Conservation (phyloP, 768 basidiomycete species). For the Suillus cothurnatus region DNA sequence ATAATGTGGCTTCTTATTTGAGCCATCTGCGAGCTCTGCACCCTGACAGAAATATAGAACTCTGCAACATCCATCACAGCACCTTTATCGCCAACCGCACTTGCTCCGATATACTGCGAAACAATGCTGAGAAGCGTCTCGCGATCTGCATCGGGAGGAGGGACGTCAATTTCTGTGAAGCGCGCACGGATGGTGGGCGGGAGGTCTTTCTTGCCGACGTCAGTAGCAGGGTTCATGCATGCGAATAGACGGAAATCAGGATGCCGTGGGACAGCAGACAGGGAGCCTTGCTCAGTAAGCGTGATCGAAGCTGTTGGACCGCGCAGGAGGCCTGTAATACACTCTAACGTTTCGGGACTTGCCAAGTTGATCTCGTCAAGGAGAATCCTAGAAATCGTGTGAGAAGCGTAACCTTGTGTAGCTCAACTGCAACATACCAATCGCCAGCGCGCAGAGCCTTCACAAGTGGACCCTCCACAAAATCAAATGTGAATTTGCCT, state of each 20-base stretch:
- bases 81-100: constrained; percentile 81
- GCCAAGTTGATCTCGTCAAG: constrained; percentile 97
- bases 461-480: constrained; percentile 95
- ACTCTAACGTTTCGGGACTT: constrained; percentile 91
- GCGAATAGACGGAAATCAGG: constrained; percentile 96
- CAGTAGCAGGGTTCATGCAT: constrained; percentile 99
- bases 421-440: constrained; percentile 61
- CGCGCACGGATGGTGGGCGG: constrained; percentile 86
- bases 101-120: constrained; percentile 83
- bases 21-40: constrained; percentile 86
- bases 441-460: constrained; percentile 86
- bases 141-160: constrained; percentile 89
- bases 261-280: constrained; percentile 89
- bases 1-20: constrained; percentile 91
- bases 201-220: constrained; percentile 97
- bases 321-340: constrained; percentile 84
- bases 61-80: constrained; percentile 91
- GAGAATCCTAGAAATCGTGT: constrained; percentile 63
- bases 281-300: constrained; percentile 88
- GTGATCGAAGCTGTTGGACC: constrained; percentile 88
- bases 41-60: constrained; percentile 80
- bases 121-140: constrained; percentile 90
- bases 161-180: constrained; percentile 95
- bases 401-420: not conserved
- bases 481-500: constrained; percentile 90